Evolutionary conservation across 2,329 filamentous ascomycete genomes (phyloP).

Genomic region (Parastagonospora nodorum): DNA sequence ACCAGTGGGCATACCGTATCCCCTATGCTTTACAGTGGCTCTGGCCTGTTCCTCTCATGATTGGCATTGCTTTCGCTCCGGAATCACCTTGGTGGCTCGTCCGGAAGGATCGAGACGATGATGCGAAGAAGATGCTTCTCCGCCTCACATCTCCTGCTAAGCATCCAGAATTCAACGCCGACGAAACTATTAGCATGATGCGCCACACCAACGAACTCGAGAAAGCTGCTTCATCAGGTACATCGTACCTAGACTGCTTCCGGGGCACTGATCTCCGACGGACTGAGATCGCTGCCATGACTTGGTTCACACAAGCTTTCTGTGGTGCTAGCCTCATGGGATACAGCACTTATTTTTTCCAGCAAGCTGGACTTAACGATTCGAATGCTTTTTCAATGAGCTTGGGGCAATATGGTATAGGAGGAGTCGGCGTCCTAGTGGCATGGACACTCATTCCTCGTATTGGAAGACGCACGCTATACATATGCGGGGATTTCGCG

Average conservation of each 20-base stretch:
- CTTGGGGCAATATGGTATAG: slow-evolving; percentile 63
- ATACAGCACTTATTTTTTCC: slow-evolving; percentile 54
- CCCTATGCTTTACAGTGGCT: slow-evolving; percentile 75
- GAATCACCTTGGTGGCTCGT: slow-evolving; percentile 78
- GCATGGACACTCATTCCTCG: slow-evolving; percentile 81
- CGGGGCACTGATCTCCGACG: slow-evolving; percentile 77
- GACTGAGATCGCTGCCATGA: slow-evolving; percentile 69
- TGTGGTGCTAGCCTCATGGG: slow-evolving; percentile 43
- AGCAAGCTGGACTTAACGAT: slow-evolving; percentile 53
- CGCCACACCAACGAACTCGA: slow-evolving; percentile 84
- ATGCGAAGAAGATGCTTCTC: slow-evolving; percentile 68
- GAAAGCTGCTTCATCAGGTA: slow-evolving; percentile 67
- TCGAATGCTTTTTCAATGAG: slow-evolving; percentile 52
- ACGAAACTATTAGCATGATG: slow-evolving; percentile 81
- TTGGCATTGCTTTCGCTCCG: slow-evolving; percentile 70
- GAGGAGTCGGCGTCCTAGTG: slow-evolving; percentile 69
- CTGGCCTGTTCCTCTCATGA: slow-evolving; percentile 71
- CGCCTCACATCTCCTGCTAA: slow-evolving; percentile 63
- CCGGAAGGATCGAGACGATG: slow-evolving; percentile 65
- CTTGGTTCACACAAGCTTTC: slow-evolving; percentile 54
- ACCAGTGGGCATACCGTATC: slow-evolving; percentile 72
- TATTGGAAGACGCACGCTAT: slow-evolving; percentile 75
- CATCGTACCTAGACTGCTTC: slow-evolving; percentile 83
- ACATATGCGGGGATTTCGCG: slow-evolving; percentile 67
- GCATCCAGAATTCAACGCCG: slow-evolving; percentile 48